Base-by-base conservation (phyloP, 192 early-diverging fungal genomes). In the Coemansia erecta region DNA sequence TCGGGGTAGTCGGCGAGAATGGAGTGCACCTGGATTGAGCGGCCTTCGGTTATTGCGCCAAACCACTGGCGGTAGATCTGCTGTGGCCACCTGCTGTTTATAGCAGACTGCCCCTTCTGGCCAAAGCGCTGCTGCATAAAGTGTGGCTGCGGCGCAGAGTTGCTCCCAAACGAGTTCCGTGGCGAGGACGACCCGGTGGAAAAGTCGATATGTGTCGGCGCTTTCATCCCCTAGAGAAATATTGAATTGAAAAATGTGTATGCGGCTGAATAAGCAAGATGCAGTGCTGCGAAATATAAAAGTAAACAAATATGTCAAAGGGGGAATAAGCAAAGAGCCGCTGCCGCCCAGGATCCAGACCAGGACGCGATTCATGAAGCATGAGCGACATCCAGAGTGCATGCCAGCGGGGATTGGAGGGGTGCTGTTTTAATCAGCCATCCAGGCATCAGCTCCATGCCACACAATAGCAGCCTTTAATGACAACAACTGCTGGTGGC, bases 21-120 rank as follows among this genome's bases (percentile, higher is more conserved):
- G 6, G 69, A 66, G 53, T 74, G 66, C 23, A 79, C 77, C 47
- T 77, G 69, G 66, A 82, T 82, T 5, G 68, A 74, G 14, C 76
- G 72, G 18, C 81, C 76, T 53, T 79, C 72, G n/a, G 64, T 53
- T 18, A 82, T 79, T 9, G 81, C 81, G 33, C 73, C 72, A 54
- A 82, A 82, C 81, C 81, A 82, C 51, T 76, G 72, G 56, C 52
- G 63, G 66, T 66, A 82, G 39, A 74, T 64, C 55, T 67, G 72
- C 33, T 61, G 59, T 14, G 72, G 54, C 64, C 64, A 68, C 13
- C 45, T 61, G 53, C 58, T 37, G 35, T 60, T 37, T 37, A 37
- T 11, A 9, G 10, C 42, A 19, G n/a, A 8, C 21, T 51, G 33
- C 19, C 33, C 22, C 31, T 50, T 54, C 11, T 28, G 49, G 12